Evolutionary conservation across 768 basidiomycete species (phyloP), one percentile per base, ranked within the genome.

Genomic region (Leccinum truebloodii): DNA sequence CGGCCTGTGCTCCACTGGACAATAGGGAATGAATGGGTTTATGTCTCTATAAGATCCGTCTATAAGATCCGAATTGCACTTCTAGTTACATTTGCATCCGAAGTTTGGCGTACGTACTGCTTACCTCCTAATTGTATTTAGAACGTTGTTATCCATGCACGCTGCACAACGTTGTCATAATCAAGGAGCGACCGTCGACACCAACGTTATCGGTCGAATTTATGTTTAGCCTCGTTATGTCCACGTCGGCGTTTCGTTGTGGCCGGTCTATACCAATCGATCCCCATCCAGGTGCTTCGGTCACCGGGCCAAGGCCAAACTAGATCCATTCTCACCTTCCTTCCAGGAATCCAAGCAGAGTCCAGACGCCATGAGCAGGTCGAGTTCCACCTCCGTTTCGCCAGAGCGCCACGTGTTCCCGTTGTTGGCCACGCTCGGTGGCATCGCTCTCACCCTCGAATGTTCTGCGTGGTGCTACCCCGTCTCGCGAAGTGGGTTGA

Each of bases 391-490:
- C 6, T 35, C 49, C 50, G 39, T 64, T 10, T 20, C 44, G 39
- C 60, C 66, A 24, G 67, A 73, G 32, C 65, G 63, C 18, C 67
- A 71, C 14, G 60, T 59, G 46, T 52, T 73, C 13, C 49, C 59
- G 3, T 34, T 70, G 12, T 52, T 20, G 3, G 56, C 63, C 0
- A 73, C 65, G 9, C 59, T 73, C 3, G 64, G 62, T 28, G 66
- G 63, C 1, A 48, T 49, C 34, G 39, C 56, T 10, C 59, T 51
- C 14, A 59, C 61, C 3, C 57, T 73, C 48, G 51, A 58, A 51
- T 73, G 73, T 34, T 24, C 65, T 13, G 72, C 72, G 3, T 24
- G 69, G 56, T 63, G 68, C 18, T 73, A 73, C 44, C 63, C 71
- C 16, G 55, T 75, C 30, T 71, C 69, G 1, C 53, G 54, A 24